Evolutionary conservation across 1,139 yeast species (phyloP).

Genomic region (Scheffersomyces stambukii): DNA sequence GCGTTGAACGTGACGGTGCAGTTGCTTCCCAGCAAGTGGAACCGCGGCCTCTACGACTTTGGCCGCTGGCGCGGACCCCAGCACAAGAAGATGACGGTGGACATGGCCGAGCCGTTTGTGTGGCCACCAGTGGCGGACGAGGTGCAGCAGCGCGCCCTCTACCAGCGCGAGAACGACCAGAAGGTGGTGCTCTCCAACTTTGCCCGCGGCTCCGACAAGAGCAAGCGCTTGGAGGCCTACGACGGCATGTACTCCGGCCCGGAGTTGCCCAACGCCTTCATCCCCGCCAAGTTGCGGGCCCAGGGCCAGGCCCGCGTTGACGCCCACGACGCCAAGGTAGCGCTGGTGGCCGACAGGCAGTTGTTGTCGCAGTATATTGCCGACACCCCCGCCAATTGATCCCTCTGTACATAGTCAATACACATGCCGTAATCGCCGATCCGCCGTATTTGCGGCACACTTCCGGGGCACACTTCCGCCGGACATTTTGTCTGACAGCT

Average conservation of each 20-base stretch:
- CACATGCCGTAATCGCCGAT: not conserved
- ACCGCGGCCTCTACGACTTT: constrained; percentile 54
- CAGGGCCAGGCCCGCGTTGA: constrained; percentile 34
- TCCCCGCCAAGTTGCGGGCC: constrained; percentile 50
- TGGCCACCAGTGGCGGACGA: constrained; percentile 72
- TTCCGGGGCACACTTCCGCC: no score
- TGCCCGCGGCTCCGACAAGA: constrained; percentile 60
- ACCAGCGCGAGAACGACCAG: constrained; percentile 22
- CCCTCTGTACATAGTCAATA: constrained; percentile 1
- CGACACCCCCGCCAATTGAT: not conserved
- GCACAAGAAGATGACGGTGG: constrained; percentile 90
- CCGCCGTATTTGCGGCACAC: no score
- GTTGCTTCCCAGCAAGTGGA: constrained; percentile 68
- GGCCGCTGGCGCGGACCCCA: constrained; percentile 80
- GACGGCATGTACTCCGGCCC: constrained; percentile 76
- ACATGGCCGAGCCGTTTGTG: constrained; percentile 86
- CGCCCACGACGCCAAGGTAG: constrained; percentile 19
- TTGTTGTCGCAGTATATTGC: constrained; percentile 26
- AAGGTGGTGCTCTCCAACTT: constrained; percentile 9
- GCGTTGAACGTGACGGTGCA: constrained; percentile 87
- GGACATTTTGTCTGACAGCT: no score
- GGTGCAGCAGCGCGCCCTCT: constrained; percentile 20
- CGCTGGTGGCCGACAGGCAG: constrained; percentile 25
- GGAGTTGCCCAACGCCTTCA: constrained; percentile 66
- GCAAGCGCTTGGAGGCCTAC: constrained; percentile 67